Conservation (phyloP, 805 yeast species). For the Yarrowia osloensis region DNA sequence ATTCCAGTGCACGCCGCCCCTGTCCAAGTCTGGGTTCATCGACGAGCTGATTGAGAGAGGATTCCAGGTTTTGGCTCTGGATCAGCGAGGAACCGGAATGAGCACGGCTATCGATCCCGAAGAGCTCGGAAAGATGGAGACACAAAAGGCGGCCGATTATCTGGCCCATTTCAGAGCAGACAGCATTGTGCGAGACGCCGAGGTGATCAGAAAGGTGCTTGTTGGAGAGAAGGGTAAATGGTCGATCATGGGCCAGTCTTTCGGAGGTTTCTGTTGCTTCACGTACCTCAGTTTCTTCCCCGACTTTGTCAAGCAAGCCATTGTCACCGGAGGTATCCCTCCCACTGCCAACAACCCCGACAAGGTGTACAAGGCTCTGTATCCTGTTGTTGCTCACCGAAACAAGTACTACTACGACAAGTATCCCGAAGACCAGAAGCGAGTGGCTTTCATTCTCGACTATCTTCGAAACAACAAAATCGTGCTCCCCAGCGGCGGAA, state of each 20-base stretch:
- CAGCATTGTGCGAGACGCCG: conserved; percentile 49
- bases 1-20: conserved; percentile 42
- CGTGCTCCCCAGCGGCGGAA: conserved; percentile 54
- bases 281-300: conserved; percentile 53
- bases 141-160: conserved; percentile 46
- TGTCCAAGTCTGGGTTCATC: conserved; percentile 44
- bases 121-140: conserved; percentile 30
- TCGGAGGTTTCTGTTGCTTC: conserved; percentile 56
- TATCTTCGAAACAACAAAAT: conserved; percentile 36
- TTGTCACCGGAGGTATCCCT: conserved; percentile 62
- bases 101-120: conserved; percentile 50
- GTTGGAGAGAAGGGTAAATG: conserved; percentile 45
- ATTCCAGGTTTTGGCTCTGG: conserved; percentile 51
- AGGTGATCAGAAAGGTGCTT: conserved; percentile 48
- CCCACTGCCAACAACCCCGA: conserved; percentile 51
- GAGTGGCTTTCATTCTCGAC: conserved; percentile 42
- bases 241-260: conserved; percentile 58
- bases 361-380: conserved; percentile 54
- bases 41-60: conserved; percentile 48
- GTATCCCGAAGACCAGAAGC: conserved; percentile 51
- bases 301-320: conserved; percentile 47
- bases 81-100: conserved; percentile 65
- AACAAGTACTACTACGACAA: conserved; percentile 52
- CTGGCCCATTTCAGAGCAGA: conserved; percentile 55
- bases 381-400: conserved; percentile 50